Conservation (phyloP, 129 eudicot species). For the Arctium minus region DNA sequence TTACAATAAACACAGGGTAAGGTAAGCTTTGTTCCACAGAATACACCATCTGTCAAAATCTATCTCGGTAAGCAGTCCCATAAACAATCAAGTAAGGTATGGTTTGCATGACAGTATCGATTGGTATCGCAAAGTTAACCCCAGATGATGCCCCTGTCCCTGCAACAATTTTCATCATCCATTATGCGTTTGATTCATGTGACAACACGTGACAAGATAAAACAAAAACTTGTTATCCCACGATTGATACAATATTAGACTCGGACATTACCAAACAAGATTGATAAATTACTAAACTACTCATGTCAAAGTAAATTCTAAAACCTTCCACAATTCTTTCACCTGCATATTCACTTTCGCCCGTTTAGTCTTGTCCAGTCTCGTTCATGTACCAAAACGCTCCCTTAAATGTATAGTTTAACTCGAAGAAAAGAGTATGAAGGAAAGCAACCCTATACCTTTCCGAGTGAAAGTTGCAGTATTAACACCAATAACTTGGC, state of each 20-base stretch:
- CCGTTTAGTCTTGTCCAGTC: too few species aligned
- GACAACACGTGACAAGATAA: neutral
- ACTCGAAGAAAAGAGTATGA: neutral
- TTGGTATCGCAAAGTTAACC: constrained; percentile 94
- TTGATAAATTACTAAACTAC: neutral
- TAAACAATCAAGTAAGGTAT: constrained; percentile 82
- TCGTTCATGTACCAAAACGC: too few species aligned
- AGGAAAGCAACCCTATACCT: constrained; percentile 36
- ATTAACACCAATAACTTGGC: constrained; percentile 94
- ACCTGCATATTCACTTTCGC: too few species aligned
- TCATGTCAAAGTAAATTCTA: neutral
- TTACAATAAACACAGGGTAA: neutral
- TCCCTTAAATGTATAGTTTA: too few species aligned
- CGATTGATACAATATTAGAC: neutral
- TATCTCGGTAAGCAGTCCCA: constrained; percentile 73
- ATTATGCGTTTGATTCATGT: neutral
- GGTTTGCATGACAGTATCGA: constrained; percentile 65
- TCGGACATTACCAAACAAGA: neutral
- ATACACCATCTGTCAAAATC: constrained; percentile 34
- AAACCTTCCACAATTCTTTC: neutral
- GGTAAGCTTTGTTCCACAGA: neutral
- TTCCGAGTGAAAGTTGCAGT: constrained; percentile 96
- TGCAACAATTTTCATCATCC: constrained; percentile 28
- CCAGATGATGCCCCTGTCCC: constrained; percentile 88
- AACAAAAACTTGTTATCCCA: neutral